phyloP scores from a whole-genome alignment of 805 yeast genomes.

The Nakazawaea ishiwadae region DNA sequence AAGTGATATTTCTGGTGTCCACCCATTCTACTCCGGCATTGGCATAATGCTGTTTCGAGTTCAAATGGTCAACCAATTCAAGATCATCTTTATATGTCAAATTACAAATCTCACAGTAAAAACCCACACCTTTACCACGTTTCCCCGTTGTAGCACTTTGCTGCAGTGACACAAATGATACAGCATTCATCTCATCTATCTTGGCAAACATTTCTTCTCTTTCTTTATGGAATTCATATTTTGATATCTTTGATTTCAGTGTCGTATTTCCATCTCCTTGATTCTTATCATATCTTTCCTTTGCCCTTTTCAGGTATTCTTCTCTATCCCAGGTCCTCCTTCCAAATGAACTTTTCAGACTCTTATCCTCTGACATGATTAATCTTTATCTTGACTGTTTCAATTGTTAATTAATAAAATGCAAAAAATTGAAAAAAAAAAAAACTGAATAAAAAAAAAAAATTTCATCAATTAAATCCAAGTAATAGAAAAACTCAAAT shows the following conservation, averaged over 20 bases:
- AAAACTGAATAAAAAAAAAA: not conserved
- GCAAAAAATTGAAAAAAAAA: not conserved
- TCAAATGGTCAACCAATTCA: constrained; percentile 79
- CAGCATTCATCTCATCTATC: constrained; percentile 20
- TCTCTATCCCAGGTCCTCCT: constrained; percentile 71
- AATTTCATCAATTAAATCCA: not conserved
- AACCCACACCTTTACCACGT: constrained; percentile 69
- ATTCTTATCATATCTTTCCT: constrained; percentile 21
- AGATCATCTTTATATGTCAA: constrained; percentile 79
- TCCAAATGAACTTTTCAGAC: constrained; percentile 30
- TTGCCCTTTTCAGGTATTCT: constrained; percentile 50
- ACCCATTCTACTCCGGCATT: constrained; percentile 28
- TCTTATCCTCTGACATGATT: not conserved
- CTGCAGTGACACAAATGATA: constrained; percentile 21
- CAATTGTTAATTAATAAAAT: not conserved
- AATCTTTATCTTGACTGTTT: not conserved
- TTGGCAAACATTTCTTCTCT: constrained; percentile 20
- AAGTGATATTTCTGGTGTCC: constrained; percentile 37
- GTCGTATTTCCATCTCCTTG: constrained; percentile 17
- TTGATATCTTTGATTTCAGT: constrained; percentile 11
- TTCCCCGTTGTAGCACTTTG: constrained; percentile 24
- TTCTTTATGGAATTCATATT: constrained; percentile 18
- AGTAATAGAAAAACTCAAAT: no score
- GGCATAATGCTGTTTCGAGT: constrained; percentile 61
- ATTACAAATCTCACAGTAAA: constrained; percentile 77